Base-by-base conservation (phyloP, 108 stramenopile genomes). In the Asterionellopsis glacialis region DNA sequence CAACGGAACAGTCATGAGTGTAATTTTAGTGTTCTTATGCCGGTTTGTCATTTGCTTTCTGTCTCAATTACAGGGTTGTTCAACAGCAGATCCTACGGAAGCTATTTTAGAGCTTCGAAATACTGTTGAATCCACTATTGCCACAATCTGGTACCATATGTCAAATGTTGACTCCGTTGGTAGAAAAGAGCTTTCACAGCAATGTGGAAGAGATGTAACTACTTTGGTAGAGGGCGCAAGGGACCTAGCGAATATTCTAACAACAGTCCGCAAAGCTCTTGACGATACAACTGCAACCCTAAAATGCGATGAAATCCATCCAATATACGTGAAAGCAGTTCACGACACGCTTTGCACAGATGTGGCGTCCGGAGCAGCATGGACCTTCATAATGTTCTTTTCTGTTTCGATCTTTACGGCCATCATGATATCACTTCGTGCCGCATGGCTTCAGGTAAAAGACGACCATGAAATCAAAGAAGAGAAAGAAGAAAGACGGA, bases 401-500 rank as follows among this genome's bases (percentile, higher is more conserved):
- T 59, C 65, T n/a, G 43, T 82, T 5, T 53, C 57, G 7, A 44
- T 69, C 18, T 65, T 58, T 10, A 45, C 67, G 24, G 69, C 75
- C 70, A 53, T 53, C 3, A 51, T 77, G 67, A 61, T 82, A 9
- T 62, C 73, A n/a, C 54, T 82, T 1, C 57, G 81, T 19, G 70
- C 81, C n/a, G 55, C 81, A 1, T 82, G 73, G 73, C 45, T 61
- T 12, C 61, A 61, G 33, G 58, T 60, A 14, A 19, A 11, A 22
- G 75, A 73, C 42, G 66, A 68, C 12, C 72, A 76, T 25, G 74
- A 77, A 28, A 69, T 77, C 0, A 77, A 75, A 45, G 64, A 72
- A 41, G 81, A 82, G 55, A 54, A 59, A 21, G 81, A 82, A 53
- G 69, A 72, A 12, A 73, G 70, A 7, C 70, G 77, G 45, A 82